Conservation (phyloP, 495 filamentous ascomycete genomes). For the Glarea lozoyensis region DNA sequence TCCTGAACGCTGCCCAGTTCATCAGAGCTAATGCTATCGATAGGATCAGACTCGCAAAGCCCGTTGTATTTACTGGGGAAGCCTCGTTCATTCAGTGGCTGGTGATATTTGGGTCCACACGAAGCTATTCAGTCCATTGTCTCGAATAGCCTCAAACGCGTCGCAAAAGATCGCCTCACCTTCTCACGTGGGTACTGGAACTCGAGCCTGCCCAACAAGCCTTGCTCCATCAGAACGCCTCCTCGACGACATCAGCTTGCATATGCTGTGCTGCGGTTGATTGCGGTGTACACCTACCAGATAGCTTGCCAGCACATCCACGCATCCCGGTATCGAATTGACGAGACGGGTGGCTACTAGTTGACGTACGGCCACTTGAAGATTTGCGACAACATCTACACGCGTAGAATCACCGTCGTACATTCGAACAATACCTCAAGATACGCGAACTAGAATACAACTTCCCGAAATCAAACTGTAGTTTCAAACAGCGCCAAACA, state of each 20-base stretch:
- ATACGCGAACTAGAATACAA: background rate
- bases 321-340: constrained; percentile 40
- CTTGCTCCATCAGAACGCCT: constrained; percentile 26
- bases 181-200: constrained; percentile 17
- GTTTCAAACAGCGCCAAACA: background rate
- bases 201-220: constrained; percentile 20
- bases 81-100: constrained; percentile 24
- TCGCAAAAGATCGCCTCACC: constrained; percentile 12
- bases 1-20: constrained; percentile 13
- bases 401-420: constrained; percentile 11
- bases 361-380: constrained; percentile 21
- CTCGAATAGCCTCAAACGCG: constrained; percentile 23
- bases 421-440: background rate
- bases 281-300: constrained; percentile 37
- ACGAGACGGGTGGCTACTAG: constrained; percentile 25
- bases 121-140: constrained; percentile 20
- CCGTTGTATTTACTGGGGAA: constrained; percentile 27
- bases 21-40: constrained; percentile 36
- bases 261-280: constrained; percentile 48
- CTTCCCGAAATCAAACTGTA: background rate
- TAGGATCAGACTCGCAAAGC: constrained; percentile 33
- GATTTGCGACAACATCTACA: constrained; percentile 17
- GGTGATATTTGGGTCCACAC: constrained; percentile 19
- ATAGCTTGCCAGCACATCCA: constrained; percentile 50
- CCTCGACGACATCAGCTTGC: constrained; percentile 47